Evolutionary conservation across 768 basidiomycete species (phyloP).

Genomic region (Tricholoma terreum): DNA sequence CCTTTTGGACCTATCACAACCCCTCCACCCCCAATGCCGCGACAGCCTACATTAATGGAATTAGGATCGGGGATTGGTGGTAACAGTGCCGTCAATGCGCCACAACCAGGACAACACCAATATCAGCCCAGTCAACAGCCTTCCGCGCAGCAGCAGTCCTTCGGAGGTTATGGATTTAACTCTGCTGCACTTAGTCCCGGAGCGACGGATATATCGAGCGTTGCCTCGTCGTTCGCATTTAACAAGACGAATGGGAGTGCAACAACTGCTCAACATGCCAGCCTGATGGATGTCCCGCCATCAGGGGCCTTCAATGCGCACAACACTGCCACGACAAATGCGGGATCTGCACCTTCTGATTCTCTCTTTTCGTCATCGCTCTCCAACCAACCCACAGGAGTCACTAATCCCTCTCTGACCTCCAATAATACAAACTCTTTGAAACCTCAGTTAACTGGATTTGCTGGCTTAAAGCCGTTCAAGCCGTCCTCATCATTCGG

Average conservation of each 20-base stretch:
- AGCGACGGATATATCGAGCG: slow-evolving; percentile 56
- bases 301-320: slow-evolving; percentile 26
- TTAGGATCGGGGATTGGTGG: slow-evolving; percentile 52
- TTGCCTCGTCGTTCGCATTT: slow-evolving; percentile 73
- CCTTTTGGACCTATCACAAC: slow-evolving; percentile 82
- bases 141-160: slow-evolving; percentile 14
- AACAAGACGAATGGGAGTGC: slow-evolving; percentile 29
- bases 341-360: slow-evolving; percentile 45
- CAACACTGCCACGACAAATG: slow-evolving; percentile 33
- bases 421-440: slow-evolving; percentile 29
- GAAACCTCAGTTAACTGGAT: slow-evolving; percentile 48
- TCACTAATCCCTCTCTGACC: slow-evolving; percentile 24
- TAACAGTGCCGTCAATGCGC: slow-evolving; percentile 12
- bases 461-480: slow-evolving; percentile 71
- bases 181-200: slow-evolving; percentile 42
- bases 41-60: slow-evolving; percentile 79
- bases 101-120: slow-evolving; percentile 23
- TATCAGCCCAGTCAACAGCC: slow-evolving; percentile 25
- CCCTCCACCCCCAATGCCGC: slow-evolving; percentile 64
- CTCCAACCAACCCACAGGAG: slow-evolving; percentile 51
- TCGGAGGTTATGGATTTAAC: slow-evolving; percentile 37
- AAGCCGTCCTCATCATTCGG: slow-evolving; percentile 83
- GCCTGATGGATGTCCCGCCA: slow-evolving; percentile 13
- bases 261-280: slow-evolving; percentile 7
- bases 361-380: slow-evolving; percentile 46